Base-by-base conservation (phyloP, 768 basidiomycete genomes). In the Aureoboletus auriporus region DNA sequence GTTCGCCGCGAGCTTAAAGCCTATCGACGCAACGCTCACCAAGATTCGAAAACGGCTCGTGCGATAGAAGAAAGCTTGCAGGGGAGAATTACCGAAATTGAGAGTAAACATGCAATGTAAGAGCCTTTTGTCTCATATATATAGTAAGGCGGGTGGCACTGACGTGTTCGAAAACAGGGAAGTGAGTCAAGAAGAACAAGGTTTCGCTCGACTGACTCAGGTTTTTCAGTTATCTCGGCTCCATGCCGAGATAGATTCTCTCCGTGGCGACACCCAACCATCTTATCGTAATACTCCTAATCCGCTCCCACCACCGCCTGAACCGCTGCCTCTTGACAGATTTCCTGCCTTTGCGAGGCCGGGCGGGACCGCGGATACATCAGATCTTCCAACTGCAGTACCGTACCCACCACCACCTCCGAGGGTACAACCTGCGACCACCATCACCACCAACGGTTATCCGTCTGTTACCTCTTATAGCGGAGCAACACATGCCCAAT, bases 271-370 rank as follows among this genome's bases (percentile, higher is more conserved):
- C 10, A 60, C 63, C 39, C 55, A 66, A 34, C 55, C 58, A 6
- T 62, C 57, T 37, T 66, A 56, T 54, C 66, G 56, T 42, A 64
- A 69, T 49, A 57, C 59, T 42, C 59, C 62, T 33, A 81, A 81
- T 55, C 81, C 81, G 5, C 71, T 83, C 16, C 80, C 80, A 20
- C 62, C 68, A 36, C 80, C 80, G n/a, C 80, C 80, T 11, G 72
- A 76, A 47, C 80, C 78, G 3, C 61, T 80, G 7, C 69, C 75
- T 8, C 63, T 74, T 9, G 74, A 76, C 23, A 66, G 69, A 35
- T 65, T 77, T 16, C 73, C 76, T 10, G 43, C 69, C 10, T 72
- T 76, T 44, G 66, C 69, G 14, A 69, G 71, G 51, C 61, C 68
- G 8, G 64, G 59, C 13, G 63, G 60, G 6, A 41, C 52, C 42